Evolutionary conservation across 208 protist genomes (phyloP), one percentile per base, ranked within the genome.

Genomic region (Phytomonas francai): DNA sequence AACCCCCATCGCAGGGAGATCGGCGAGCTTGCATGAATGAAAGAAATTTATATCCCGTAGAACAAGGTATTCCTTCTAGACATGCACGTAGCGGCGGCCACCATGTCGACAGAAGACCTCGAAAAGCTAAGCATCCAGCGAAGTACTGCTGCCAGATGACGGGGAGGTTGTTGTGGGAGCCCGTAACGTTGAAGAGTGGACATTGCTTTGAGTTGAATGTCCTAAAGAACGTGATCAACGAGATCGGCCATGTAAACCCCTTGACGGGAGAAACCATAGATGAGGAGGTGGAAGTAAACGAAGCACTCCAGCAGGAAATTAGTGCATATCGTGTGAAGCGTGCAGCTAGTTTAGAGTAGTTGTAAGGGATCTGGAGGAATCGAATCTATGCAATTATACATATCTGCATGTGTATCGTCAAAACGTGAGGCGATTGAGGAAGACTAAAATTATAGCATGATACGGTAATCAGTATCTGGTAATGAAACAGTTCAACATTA

Each of bases 111-210:
- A 54, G 19, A 54, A 54, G 25, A 6, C 45, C 45, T 25, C 5
- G 22, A 6, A 25, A 6, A 5, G 22, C 63, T 70, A 78, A 80
- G 45, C 79, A 95, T 70, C 90, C 90, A 14, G 34, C 67, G 7
- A 65, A 82, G 70, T 95, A 88, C 72, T 81, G 87, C 59, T 95
- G 90, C 63, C 74, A 87, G 63, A 71, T 95, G 74, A 93, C 87
- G 22, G 83, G 84, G 3, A 92, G 91, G 80, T 67, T 95, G n/a
- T 93, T 95, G 90, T 77, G 81, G 57, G 87, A 95, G 68, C 90
- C 90, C 0, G 90, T 95, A n/a, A 72, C 84, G 63, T 75, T 95
- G 57, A 68, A 68, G 31, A 91, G 81, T 49, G 90, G 90, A 12
- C 79, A 92, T 64, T 86, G 71, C 30, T 95, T 88, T 67, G 90